Evolutionary conservation across 2,329 filamentous ascomycete species (phyloP).

Genomic region (Phialophora macrospora): DNA sequence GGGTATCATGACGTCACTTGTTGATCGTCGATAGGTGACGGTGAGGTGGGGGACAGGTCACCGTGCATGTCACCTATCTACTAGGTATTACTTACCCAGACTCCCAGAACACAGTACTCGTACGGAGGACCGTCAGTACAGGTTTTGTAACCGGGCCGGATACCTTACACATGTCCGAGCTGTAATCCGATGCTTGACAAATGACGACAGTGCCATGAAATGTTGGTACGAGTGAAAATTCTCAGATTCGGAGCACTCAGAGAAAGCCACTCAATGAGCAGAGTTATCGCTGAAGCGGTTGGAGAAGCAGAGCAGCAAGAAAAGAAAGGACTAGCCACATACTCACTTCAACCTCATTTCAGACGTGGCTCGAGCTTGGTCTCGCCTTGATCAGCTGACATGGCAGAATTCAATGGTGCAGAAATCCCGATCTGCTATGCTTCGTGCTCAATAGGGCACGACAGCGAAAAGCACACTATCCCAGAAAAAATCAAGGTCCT

Average conservation of each 20-base stretch:
- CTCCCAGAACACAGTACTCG: too few relatives aligned
- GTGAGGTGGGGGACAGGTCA: too few relatives aligned
- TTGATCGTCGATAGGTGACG: too few relatives aligned
- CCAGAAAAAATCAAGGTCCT: slow-evolving; percentile 49
- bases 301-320: neutral
- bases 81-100: too few relatives aligned
- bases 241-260: neutral
- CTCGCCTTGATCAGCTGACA: slow-evolving; percentile 3
- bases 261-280: neutral
- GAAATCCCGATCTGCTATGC: slow-evolving; percentile 49
- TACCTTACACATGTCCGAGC: neutral
- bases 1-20: too few relatives aligned
- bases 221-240: neutral
- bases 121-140: too few relatives aligned
- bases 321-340: neutral
- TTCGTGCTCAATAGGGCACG: slow-evolving; percentile 50
- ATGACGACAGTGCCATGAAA: neutral
- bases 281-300: neutral
- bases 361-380: neutral
- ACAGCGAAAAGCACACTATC: slow-evolving; percentile 43
- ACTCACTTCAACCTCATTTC: neutral
- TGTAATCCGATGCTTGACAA: neutral
- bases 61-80: too few relatives aligned
- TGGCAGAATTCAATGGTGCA: slow-evolving; percentile 32
- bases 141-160: too few relatives aligned